These are phyloP conservation scores for Mycena capillaripes DNA, from an alignment of 768 basidiomycete genomes.

Conservation along the genomic window DNA sequence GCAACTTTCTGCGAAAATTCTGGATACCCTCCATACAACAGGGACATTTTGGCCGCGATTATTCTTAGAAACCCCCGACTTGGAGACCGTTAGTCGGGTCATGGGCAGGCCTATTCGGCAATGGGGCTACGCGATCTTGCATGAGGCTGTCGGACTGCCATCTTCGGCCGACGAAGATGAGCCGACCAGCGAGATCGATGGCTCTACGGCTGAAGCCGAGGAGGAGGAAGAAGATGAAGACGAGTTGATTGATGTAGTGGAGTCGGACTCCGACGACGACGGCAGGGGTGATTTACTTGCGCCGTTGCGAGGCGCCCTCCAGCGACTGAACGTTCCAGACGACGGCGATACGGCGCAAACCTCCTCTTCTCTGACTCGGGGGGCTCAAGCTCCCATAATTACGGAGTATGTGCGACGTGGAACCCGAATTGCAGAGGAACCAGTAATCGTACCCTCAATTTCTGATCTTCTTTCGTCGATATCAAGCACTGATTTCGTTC, in stretches of 20 bases:
- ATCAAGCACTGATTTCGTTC: conserved; percentile 49
- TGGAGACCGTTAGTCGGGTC: conserved; percentile 73
- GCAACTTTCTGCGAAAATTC: conserved; percentile 64
- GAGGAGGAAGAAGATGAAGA: conserved; percentile 59
- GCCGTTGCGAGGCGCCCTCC: conserved; percentile 76
- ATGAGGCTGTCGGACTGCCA: conserved; percentile 76
- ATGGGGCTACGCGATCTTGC: conserved; percentile 79
- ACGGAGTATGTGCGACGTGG: conserved; percentile 81
- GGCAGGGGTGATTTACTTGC: conserved; percentile 70
- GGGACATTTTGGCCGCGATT: conserved; percentile 78
- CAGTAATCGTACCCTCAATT: conserved; percentile 65
- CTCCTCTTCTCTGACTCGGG: conserved; percentile 47
- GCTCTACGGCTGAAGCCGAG: conserved; percentile 34
- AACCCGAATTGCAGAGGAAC: conserved; percentile 71
- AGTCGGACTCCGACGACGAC: conserved; percentile 69
- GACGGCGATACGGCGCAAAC: conserved; percentile 48
- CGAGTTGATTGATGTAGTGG: conserved; percentile 79
- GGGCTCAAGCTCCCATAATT: conserved; percentile 45
- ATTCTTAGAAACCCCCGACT: conserved; percentile 86
- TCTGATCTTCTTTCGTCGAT: conserved; percentile 60
- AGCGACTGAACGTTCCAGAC: conserved; percentile 66
- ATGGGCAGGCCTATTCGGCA: conserved; percentile 73
- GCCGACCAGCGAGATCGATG: conserved; percentile 15
- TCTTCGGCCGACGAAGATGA: conserved; percentile 45
- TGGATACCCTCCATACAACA: conserved; percentile 74